phyloP scores from a whole-genome alignment of 345 rosid genomes.

The Citrus reticulata region DNA sequence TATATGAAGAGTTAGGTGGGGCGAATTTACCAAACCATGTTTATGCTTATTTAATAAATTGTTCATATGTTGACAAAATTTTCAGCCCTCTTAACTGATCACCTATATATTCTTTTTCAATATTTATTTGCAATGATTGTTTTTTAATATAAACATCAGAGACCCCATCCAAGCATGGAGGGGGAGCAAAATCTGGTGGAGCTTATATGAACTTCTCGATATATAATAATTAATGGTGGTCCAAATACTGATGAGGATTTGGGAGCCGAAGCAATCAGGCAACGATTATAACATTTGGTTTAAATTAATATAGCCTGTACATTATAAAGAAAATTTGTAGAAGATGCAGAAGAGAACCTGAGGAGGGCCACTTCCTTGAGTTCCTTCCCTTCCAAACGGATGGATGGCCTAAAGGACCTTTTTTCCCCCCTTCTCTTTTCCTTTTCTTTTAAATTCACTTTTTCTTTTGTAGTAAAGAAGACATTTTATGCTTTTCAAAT shows the following conservation, averaged over 20 bases:
- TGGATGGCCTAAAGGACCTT: not conserved
- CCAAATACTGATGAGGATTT: conserved; percentile 30
- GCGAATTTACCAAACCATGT: no score
- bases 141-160: conserved; percentile 12
- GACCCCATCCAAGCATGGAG: conserved; percentile 33
- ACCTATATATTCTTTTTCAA: not conserved
- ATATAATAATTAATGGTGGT: conserved; percentile 19
- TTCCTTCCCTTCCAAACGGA: conserved; percentile 6
- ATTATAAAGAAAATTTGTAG: not conserved
- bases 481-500: conserved; percentile 3
- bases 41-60: no score
- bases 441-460: conserved; percentile 11
- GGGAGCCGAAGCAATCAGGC: conserved; percentile 3
- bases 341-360: conserved; percentile 11
- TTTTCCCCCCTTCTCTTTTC: not conserved
- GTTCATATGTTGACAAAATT: not conserved
- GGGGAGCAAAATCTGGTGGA: conserved; percentile 30
- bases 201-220: conserved; percentile 18
- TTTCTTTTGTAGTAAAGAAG: conserved; percentile 14
- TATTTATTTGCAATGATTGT: not conserved
- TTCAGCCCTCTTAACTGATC: not conserved
- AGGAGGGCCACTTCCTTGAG: conserved; percentile 10
- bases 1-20: not conserved
- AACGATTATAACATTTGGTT: not conserved
- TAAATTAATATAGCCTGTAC: not conserved